Conservation (phyloP, 2,329 filamentous ascomycete species). For the Rosellinia necatrix region DNA sequence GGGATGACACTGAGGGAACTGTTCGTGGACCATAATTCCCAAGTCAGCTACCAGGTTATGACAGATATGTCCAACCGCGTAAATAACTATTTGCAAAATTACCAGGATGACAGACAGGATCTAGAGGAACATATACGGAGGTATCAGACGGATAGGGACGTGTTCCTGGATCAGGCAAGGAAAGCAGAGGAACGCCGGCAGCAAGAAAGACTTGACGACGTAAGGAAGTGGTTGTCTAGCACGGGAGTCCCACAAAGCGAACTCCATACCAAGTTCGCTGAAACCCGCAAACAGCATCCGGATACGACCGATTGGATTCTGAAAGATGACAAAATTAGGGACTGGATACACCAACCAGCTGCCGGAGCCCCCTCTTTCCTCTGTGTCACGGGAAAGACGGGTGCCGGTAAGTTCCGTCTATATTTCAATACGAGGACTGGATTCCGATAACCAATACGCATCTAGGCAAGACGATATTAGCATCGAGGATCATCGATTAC, state of each 20-base stretch:
- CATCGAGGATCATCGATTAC: slow-evolving; percentile 45
- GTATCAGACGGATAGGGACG: slow-evolving; percentile 25
- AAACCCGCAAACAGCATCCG: slow-evolving; percentile 15
- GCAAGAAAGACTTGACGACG: slow-evolving; percentile 14
- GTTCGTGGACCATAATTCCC: too few species aligned
- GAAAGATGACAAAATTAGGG: slow-evolving; percentile 25
- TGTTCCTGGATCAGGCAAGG: not conserved
- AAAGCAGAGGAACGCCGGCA: slow-evolving; percentile 19
- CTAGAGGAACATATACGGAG: slow-evolving; percentile 17
- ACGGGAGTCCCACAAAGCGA: too few species aligned
- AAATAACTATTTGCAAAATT: slow-evolving; percentile 23
- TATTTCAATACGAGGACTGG: not conserved
- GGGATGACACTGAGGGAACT: slow-evolving; percentile 16
- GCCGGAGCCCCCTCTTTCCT: slow-evolving; percentile 40
- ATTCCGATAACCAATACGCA: not conserved
- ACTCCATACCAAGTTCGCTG: too few species aligned
- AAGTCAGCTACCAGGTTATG: slow-evolving; percentile 7
- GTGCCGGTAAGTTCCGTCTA: slow-evolving; percentile 40
- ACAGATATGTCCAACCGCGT: slow-evolving; percentile 13
- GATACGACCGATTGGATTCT: slow-evolving; percentile 33
- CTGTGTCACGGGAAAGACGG: slow-evolving; percentile 43
- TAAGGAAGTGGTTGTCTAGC: slow-evolving; percentile 29
- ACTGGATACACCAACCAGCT: slow-evolving; percentile 29
- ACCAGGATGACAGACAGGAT: slow-evolving; percentile 17
- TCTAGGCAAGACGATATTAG: slow-evolving; percentile 48